Conservation (phyloP, 768 basidiomycete species). For the Pisolithus albus region DNA sequence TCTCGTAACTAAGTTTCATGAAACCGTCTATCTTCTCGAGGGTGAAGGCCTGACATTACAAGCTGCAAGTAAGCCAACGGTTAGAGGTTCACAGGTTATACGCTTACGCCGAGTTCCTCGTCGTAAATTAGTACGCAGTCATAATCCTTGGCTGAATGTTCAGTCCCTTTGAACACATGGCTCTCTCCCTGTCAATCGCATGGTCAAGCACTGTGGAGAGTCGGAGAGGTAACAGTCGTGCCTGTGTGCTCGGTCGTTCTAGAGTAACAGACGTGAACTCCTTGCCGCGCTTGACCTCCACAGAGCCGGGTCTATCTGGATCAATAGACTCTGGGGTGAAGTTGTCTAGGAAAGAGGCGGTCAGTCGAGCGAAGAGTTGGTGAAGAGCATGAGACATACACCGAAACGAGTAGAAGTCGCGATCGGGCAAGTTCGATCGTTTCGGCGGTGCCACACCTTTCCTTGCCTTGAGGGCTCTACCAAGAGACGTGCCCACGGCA, state of each 20-base stretch:
- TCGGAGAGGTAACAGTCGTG: conserved; percentile 24
- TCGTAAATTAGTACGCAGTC: conserved; percentile 81
- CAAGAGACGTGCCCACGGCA: conserved; percentile 55
- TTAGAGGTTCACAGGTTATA: conserved; percentile 5
- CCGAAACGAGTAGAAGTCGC: conserved; percentile 71
- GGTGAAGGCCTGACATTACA: conserved; percentile 49
- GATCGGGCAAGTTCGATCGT: conserved; percentile 44
- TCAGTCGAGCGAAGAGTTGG: background rate
- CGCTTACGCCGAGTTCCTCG: conserved; percentile 58
- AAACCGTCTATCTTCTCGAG: conserved; percentile 71
- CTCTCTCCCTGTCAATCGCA: conserved; percentile 38
- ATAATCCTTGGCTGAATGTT: conserved; percentile 54
- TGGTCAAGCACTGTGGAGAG: background rate
- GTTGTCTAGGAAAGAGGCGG: conserved; percentile 42
- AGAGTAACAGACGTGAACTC: conserved; percentile 50
- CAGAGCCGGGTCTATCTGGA: conserved; percentile 52
- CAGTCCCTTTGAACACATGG: conserved; percentile 51
- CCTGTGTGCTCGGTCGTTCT: conserved; percentile 63
- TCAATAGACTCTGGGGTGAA: conserved; percentile 74
- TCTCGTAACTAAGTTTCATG: conserved; percentile 47
- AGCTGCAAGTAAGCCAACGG: background rate
- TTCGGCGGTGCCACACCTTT: conserved; percentile 43
- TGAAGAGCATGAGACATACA: conserved; percentile 41
- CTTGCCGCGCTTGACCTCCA: conserved; percentile 51
- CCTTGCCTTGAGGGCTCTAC: conserved; percentile 62